Evolutionary conservation across 2,329 filamentous ascomycete species (phyloP).

Genomic region (Geosmithia morbida): DNA sequence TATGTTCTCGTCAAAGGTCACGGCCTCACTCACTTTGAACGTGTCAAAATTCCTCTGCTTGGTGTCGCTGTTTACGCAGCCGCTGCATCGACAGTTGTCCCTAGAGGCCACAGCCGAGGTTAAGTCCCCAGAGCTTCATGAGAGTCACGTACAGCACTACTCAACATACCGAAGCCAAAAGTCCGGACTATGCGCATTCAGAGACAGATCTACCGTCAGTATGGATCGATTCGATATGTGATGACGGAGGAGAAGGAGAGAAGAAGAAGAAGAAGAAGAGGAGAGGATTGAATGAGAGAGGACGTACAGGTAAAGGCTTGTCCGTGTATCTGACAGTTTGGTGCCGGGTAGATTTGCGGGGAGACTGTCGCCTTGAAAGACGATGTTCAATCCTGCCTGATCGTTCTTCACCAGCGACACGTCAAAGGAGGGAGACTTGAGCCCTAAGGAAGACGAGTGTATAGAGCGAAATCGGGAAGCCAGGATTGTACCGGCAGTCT

Average conservation of each 20-base stretch:
- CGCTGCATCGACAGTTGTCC: slow-evolving; percentile 26
- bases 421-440: neutral
- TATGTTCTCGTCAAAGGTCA: too few species aligned
- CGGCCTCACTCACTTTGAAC: slow-evolving; percentile 17
- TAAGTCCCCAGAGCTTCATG: neutral
- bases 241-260: neutral
- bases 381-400: neutral
- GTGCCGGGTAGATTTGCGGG: neutral
- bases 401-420: neutral
- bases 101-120: slow-evolving; percentile 8
- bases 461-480: neutral
- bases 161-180: slow-evolving; percentile 2
- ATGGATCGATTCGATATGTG: neutral
- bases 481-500: neutral
- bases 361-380: neutral
- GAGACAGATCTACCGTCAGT: too few species aligned
- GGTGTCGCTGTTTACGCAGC: slow-evolving; percentile 26
- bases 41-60: slow-evolving; percentile 26
- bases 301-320: neutral
- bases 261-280: neutral
- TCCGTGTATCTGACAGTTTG: neutral
- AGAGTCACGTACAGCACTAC: neutral
- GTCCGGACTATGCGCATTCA: neutral
- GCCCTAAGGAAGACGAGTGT: neutral
- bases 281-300: neutral